phyloP scores from a whole-genome alignment of 116 monocot genomes.

The Dioscorea cayenensis region DNA sequence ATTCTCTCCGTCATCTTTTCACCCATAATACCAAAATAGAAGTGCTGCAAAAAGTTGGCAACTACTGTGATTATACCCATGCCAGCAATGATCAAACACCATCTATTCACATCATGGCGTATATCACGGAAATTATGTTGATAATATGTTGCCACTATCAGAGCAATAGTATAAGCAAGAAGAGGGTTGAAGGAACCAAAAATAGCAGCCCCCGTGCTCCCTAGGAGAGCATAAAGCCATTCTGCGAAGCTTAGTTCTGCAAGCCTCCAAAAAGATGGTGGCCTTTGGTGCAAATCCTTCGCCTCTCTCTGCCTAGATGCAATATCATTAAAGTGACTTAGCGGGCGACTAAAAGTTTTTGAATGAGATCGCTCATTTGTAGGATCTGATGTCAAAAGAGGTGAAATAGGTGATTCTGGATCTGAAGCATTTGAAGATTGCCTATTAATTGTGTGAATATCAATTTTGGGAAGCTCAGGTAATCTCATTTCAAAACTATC shows the following conservation, averaged over 20 bases:
- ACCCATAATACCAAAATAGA: conserved; percentile 99
- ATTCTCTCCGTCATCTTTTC: conserved; percentile 99
- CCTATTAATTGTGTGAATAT: conserved; percentile 49
- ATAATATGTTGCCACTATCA: conserved; percentile 90
- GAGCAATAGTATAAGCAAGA: conserved; percentile 81
- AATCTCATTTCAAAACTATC: conserved; percentile 89
- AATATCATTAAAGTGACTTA: conserved; percentile 43
- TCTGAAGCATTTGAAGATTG: conserved; percentile 68
- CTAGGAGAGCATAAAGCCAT: conserved; percentile 97
- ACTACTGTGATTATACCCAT: conserved; percentile 93
- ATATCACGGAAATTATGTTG: conserved; percentile 33
- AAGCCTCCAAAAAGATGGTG: conserved; percentile 94
- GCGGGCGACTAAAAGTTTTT: conserved; percentile 73
- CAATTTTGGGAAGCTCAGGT: conserved; percentile 88
- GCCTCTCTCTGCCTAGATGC: conserved; percentile 35
- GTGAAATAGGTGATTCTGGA: conserved; percentile 95
- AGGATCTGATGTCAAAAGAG: conserved; percentile 91
- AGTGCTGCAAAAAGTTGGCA: conserved; percentile 98
- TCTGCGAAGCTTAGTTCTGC: conserved; percentile 84
- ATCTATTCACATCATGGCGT: conserved; percentile 78
- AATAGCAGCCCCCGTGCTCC: conserved; percentile 89
- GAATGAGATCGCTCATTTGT: conserved; percentile 94
- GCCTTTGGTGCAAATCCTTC: conserved; percentile 35
- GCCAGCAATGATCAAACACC: conserved; percentile 91
- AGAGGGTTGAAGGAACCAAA: conserved; percentile 99